Percentiles rank a stretch among this genome's conserved stretches.
Conservation (phyloP, 169 alveolate species). For the Plasmodium gonderi region DNA sequence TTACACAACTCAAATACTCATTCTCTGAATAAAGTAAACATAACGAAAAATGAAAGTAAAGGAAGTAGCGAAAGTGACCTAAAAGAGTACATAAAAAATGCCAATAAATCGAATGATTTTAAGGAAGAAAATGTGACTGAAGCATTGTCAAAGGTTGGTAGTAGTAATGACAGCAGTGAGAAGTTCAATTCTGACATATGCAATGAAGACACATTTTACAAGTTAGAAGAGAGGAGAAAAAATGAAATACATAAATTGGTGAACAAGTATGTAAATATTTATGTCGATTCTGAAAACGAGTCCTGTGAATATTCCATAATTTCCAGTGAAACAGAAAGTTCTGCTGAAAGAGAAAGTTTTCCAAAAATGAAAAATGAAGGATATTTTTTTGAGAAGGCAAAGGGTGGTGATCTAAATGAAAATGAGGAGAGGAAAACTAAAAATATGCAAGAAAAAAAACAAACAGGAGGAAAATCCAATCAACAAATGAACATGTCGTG, state of each 20-base stretch:
- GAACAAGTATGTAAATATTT: constrained; percentile 38
- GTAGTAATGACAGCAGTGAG: not conserved
- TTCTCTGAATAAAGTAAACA: not conserved
- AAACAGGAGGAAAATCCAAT: not conserved
- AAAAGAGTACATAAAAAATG: constrained; percentile 37
- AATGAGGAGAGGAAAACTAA: not conserved
- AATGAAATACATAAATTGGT: constrained; percentile 43
- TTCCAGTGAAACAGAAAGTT: constrained; percentile 3
- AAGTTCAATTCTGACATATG: not conserved
- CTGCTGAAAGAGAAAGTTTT: not conserved
- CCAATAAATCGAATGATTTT: not conserved
- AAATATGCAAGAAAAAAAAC: not conserved
- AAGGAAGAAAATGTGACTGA: not conserved
- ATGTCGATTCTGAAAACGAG: constrained; percentile 11
- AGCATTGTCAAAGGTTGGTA: not conserved
- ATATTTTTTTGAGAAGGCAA: not conserved
- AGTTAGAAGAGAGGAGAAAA: constrained; percentile 40
- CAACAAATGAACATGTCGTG: not conserved
- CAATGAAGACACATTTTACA: not conserved
- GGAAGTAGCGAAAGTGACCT: constrained; percentile 6
- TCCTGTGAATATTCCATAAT: constrained; percentile 55
- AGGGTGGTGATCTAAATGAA: not conserved
- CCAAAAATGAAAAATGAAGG: not conserved
- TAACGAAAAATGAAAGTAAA: constrained; percentile 4
- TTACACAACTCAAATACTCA: not conserved